phyloP scores from a whole-genome alignment of 371 early-diverging fungal genomes.

The Cokeromyces recurvatus region DNA sequence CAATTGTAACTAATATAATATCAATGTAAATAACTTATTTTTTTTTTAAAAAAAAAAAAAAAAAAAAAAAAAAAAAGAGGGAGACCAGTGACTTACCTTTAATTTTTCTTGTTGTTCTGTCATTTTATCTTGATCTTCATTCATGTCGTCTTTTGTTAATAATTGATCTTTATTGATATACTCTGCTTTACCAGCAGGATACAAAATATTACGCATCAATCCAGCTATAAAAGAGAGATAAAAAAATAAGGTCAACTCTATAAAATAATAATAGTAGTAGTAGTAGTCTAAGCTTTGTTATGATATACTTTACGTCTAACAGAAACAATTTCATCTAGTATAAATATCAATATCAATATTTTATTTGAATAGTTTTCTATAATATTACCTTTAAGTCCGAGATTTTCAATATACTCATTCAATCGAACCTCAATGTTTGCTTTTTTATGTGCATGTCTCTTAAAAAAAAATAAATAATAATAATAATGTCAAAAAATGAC shows the following conservation, averaged over 20 bases:
- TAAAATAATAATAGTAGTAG: background rate
- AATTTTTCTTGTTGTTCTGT: background rate
- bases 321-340: slow-evolving; percentile 38
- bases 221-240: slow-evolving; percentile 28
- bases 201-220: slow-evolving; percentile 47
- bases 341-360: background rate
- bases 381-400: slow-evolving; percentile 34
- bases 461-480: no score
- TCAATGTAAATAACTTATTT: no score
- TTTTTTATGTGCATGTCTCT: slow-evolving; percentile 46
- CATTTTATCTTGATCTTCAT: no score
- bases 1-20: no score
- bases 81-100: no score
- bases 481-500: no score
- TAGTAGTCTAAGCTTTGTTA: background rate
- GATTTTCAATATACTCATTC: slow-evolving; percentile 36
- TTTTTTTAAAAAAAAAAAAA: no score
- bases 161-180: slow-evolving; percentile 25
- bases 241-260: no score
- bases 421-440: slow-evolving; percentile 37
- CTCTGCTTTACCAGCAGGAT: slow-evolving; percentile 38
- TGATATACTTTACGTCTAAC: slow-evolving; percentile 34
- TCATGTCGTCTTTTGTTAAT: no score
- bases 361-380: background rate
- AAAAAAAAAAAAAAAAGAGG: no score